Percentiles rank a stretch among this genome's conserved stretches.
Conservation (phyloP, 2,329 filamentous ascomycete species). For the Didymella exigua region DNA sequence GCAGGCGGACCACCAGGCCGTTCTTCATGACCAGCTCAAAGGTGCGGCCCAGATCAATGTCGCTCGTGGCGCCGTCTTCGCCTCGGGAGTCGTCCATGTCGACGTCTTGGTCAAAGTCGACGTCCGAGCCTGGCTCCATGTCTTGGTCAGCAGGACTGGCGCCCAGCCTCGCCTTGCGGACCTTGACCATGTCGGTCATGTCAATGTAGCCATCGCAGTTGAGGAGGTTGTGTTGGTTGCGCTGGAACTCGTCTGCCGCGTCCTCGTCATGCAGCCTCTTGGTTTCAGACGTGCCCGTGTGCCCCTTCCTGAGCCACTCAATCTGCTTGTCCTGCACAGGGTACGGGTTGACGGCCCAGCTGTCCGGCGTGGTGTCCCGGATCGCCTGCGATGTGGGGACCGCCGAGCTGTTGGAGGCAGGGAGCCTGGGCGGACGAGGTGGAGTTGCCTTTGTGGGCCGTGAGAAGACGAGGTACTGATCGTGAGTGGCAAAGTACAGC, state of each 20-base stretch:
- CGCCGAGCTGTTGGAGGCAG: constrained; percentile 49
- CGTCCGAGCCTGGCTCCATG: constrained; percentile 58
- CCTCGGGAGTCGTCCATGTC: constrained; percentile 48
- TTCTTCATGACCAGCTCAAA: constrained; percentile 69
- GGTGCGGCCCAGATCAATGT: constrained; percentile 62
- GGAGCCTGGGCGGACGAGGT: constrained; percentile 63
- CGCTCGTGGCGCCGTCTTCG: constrained; percentile 60
- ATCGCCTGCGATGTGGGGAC: constrained; percentile 63
- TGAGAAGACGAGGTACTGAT: constrained; percentile 67
- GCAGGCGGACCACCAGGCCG: constrained; percentile 65
- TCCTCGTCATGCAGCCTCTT: constrained; percentile 61
- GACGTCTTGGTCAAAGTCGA: constrained; percentile 60
- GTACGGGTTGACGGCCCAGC: constrained; percentile 67
- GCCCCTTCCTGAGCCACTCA: constrained; percentile 59
- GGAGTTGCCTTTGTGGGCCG: constrained; percentile 63
- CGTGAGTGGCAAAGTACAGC: constrained; percentile 68
- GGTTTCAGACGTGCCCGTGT: constrained; percentile 50
- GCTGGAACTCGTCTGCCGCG: constrained; percentile 63
- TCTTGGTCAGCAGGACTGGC: constrained; percentile 59
- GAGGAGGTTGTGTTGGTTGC: constrained; percentile 63
- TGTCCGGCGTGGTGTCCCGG: constrained; percentile 62
- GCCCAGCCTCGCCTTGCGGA: constrained; percentile 62
- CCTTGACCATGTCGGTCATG: constrained; percentile 61
- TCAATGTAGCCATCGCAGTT: constrained; percentile 70
- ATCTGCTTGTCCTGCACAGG: constrained; percentile 60